phyloP scores from a whole-genome alignment of 495 filamentous ascomycete genomes.

The Massariosphaeria phaeospora region DNA sequence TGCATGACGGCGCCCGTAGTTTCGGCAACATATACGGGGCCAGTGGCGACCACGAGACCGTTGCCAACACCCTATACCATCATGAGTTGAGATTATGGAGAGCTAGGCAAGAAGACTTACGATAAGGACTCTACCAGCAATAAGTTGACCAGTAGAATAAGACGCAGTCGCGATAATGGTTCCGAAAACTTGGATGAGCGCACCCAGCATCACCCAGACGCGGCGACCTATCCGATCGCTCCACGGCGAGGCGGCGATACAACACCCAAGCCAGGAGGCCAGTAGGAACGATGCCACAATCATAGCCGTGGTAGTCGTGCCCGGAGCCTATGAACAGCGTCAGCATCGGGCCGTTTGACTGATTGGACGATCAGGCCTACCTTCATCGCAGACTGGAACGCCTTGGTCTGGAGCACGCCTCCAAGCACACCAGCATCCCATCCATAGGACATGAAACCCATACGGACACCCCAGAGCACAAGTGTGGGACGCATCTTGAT shows the following conservation, averaged over 20 bases:
- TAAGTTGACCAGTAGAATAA: constrained; percentile 14
- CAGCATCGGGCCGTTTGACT: neutral
- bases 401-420: neutral
- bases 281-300: constrained; percentile 13
- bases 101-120: neutral
- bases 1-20: constrained; percentile 3
- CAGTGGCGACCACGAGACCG: constrained; percentile 9
- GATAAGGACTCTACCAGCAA: constrained; percentile 18
- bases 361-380: neutral
- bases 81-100: neutral
- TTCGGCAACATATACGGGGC: constrained; percentile 17
- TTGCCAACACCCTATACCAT: constrained; percentile 15
- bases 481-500: neutral
- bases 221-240: constrained; percentile 10
- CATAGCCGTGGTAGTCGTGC: constrained; percentile 16
- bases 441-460: constrained; percentile 21
- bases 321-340: neutral
- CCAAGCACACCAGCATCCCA: constrained; percentile 20
- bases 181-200: constrained; percentile 10
- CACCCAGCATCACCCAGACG: constrained; percentile 9
- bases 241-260: constrained; percentile 8
- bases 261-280: constrained; percentile 22
- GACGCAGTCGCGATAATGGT: constrained; percentile 15
- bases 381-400: constrained; percentile 13
- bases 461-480: constrained; percentile 6